Percentiles rank a stretch among this genome's conserved stretches.
Evolutionary conservation across 2,329 filamentous ascomycete species (phyloP).

Genomic region (Ophiostoma australiae): DNA sequence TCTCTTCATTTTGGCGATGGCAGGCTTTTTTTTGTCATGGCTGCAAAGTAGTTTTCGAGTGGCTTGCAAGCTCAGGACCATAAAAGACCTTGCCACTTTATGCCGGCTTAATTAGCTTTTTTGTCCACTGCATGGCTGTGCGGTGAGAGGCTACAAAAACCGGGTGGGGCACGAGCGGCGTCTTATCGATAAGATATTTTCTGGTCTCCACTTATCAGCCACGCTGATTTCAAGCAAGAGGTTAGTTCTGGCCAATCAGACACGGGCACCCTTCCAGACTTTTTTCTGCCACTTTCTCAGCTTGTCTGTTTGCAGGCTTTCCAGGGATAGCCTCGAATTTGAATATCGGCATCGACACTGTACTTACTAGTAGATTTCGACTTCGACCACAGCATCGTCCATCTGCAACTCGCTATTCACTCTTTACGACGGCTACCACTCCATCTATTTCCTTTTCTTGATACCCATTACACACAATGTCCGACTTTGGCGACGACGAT

Average conservation of each 20-base stretch:
- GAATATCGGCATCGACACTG: not conserved
- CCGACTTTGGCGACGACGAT: slow-evolving; percentile 67
- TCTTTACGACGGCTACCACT: not conserved
- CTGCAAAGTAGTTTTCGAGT: not conserved
- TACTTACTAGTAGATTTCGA: not conserved
- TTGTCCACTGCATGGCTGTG: slow-evolving; percentile 10
- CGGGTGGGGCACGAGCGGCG: slow-evolving; percentile 6
- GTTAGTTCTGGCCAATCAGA: slow-evolving; percentile 18
- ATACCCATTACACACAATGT: slow-evolving; percentile 47
- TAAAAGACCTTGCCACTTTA: not conserved
- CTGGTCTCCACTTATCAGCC: slow-evolving; percentile 13
- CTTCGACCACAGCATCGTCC: slow-evolving; percentile 1
- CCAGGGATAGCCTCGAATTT: not conserved
- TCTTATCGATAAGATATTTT: slow-evolving; percentile 27
- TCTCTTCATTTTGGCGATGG: slow-evolving; percentile 25
- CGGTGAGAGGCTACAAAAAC: slow-evolving; percentile 9
- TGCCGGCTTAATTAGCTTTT: slow-evolving; percentile 10
- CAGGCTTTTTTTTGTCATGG: not conserved
- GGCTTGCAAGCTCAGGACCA: not conserved
- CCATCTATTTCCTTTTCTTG: not conserved
- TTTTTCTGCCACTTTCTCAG: slow-evolving; percentile 22
- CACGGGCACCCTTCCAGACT: slow-evolving; percentile 18
- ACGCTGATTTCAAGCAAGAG: not conserved
- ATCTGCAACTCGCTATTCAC: not conserved
- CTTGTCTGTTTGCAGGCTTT: not conserved